A percentile compares a stretch with the other conserved stretches of the same genome.
These are phyloP conservation scores for Stephania japonica DNA, from an alignment of 164 flowering plant genomes.

Conservation along the genomic window DNA sequence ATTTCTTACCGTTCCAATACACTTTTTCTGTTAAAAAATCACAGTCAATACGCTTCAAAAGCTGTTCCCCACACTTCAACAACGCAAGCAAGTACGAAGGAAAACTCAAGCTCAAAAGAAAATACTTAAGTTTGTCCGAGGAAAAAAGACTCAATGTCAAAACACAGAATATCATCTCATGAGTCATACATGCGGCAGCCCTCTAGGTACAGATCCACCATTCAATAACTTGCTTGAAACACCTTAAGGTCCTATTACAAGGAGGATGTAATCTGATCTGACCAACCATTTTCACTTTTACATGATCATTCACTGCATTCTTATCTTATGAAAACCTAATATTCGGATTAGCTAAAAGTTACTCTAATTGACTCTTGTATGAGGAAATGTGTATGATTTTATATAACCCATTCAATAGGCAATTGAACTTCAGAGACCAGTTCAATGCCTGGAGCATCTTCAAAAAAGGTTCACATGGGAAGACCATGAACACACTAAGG, in stretches of 20 bases:
- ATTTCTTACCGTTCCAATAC: conserved; percentile 63
- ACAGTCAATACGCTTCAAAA: conserved; percentile 3
- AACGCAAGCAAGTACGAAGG: not conserved
- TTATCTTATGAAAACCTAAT: not conserved
- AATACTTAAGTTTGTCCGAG: not conserved
- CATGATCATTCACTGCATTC: not conserved
- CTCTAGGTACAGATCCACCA: not conserved
- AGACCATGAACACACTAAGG: not conserved
- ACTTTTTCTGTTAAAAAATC: conserved; percentile 50
- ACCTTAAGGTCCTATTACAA: not conserved
- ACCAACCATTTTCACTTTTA: not conserved
- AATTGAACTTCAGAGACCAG: not conserved
- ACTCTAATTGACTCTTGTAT: not conserved
- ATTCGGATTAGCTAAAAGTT: not conserved
- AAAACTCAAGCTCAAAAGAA: not conserved
- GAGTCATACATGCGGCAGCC: not conserved
- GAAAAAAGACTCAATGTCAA: not conserved
- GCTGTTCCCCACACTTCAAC: not conserved
- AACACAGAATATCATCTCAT: not conserved
- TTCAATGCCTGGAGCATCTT: not conserved
- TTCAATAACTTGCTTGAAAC: not conserved
- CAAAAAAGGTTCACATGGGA: not conserved
- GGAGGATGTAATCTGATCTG: not conserved
- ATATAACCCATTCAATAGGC: not conserved
- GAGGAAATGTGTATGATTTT: not conserved